These are phyloP conservation scores for Lumnitzera racemosa DNA, from an alignment of 345 rosid species.

Conservation along the genomic window DNA sequence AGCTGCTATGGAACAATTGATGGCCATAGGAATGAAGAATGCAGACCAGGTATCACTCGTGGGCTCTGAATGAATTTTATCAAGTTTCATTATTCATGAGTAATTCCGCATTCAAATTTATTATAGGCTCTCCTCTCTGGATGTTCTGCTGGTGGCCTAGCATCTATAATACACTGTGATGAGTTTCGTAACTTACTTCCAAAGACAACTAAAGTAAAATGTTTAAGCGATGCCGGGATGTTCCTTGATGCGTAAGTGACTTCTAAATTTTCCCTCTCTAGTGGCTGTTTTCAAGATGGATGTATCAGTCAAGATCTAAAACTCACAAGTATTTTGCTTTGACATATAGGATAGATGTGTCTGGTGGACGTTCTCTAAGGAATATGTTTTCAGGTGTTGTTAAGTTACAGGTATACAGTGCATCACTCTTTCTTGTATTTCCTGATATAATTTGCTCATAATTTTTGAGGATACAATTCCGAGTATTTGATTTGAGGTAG, in stretches of 20 bases:
- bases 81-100: not conserved
- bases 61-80: not conserved
- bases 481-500: no score
- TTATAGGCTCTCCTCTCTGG: conserved; percentile 91
- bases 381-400: conserved; percentile 65
- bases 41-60: conserved; percentile 57
- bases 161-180: conserved; percentile 82
- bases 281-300: not conserved
- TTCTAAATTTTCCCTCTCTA: conserved; percentile 5
- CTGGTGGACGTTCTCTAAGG: conserved; percentile 72
- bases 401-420: conserved; percentile 52
- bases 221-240: conserved; percentile 92
- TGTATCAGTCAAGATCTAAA: not conserved
- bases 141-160: conserved; percentile 92
- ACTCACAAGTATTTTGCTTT: not conserved
- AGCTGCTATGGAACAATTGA: conserved; percentile 58
- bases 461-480: no score
- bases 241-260: conserved; percentile 73
- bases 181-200: conserved; percentile 56
- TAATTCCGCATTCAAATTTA: not conserved
- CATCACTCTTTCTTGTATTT: not conserved
- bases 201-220: conserved; percentile 60
- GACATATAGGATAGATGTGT: conserved; percentile 57
- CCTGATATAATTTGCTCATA: not conserved
- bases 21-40: conserved; percentile 64